A percentile compares a stretch with the other conserved stretches of the same genome.
These are phyloP conservation scores for Cenchrus fungigraminus DNA, from an alignment of 176 grass and related monocot species.

Conservation along the genomic window DNA sequence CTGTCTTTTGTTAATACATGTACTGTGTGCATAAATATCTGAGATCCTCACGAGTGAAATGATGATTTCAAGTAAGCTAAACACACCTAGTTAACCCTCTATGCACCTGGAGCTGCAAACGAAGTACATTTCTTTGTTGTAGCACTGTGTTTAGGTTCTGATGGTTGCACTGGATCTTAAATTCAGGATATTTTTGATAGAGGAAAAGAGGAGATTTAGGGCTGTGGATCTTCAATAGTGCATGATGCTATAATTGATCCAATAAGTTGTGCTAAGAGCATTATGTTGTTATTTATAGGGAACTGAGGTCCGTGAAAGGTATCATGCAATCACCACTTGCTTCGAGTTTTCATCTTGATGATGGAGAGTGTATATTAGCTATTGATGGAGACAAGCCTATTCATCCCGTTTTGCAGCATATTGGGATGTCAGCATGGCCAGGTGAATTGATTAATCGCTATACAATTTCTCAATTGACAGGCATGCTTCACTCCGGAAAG, in stretches of 20 bases:
- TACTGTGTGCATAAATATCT: constrained; percentile 11
- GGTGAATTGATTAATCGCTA: constrained; percentile 50
- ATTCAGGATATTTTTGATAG: constrained; percentile 5
- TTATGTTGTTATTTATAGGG: constrained; percentile 43
- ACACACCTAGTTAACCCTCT: neutral
- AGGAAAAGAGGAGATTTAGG: neutral
- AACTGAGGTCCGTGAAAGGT: constrained; percentile 62
- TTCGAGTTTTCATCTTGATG: constrained; percentile 61
- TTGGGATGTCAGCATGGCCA: constrained; percentile 80
- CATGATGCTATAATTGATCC: constrained; percentile 28
- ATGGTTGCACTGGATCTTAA: neutral
- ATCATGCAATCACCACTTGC: constrained; percentile 46
- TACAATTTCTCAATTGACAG: constrained; percentile 19
- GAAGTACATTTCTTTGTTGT: constrained; percentile 13
- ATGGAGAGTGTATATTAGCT: constrained; percentile 77
- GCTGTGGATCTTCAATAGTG: neutral
- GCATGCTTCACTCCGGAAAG: constrained; percentile 25
- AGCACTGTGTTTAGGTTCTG: neutral
- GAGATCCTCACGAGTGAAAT: neutral
- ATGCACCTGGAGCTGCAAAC: neutral
- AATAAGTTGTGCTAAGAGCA: neutral
- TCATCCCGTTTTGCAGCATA: constrained; percentile 79
- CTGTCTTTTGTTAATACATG: constrained; percentile 9
- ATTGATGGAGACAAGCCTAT: constrained; percentile 77
- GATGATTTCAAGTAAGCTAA: constrained; percentile 10